These are phyloP conservation scores for Heliocybe sulcata DNA, from an alignment of 1,284 basidiomycete genomes.

Conservation along the genomic window DNA sequence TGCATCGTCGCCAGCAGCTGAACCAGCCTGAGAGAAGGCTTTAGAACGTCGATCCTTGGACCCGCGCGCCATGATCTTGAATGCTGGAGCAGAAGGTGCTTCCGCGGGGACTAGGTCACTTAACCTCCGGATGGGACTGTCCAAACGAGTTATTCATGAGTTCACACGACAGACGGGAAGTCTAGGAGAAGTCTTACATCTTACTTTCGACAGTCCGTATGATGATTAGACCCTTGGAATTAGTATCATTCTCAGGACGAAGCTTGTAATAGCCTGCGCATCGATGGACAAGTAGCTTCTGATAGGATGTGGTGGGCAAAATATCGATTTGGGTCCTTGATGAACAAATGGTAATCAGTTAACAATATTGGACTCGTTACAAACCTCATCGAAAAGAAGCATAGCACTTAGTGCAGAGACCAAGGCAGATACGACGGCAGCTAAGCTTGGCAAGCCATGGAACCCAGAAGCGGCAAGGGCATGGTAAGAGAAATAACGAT, in stretches of 20 bases:
- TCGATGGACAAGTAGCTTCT: slow-evolving; percentile 75
- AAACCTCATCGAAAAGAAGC: not conserved
- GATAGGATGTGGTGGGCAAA: slow-evolving; percentile 65
- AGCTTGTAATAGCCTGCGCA: slow-evolving; percentile 75
- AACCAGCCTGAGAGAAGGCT: slow-evolving; percentile 55
- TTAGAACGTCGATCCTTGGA: slow-evolving; percentile 42
- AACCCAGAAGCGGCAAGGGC: not conserved
- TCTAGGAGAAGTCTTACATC: slow-evolving; percentile 47
- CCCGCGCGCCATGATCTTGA: slow-evolving; percentile 77
- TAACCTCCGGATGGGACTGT: slow-evolving; percentile 61
- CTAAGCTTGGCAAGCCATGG: too few relatives aligned
- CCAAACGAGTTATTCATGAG: slow-evolving; percentile 6
- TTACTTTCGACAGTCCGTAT: slow-evolving; percentile 51
- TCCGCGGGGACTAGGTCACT: slow-evolving; percentile 76
- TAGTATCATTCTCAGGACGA: slow-evolving; percentile 55
- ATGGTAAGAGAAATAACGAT: slow-evolving; percentile 6
- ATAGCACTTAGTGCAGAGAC: not conserved
- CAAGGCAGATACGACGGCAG: too few relatives aligned
- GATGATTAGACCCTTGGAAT: slow-evolving; percentile 55
- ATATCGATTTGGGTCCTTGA: slow-evolving; percentile 55
- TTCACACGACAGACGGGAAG: not conserved
- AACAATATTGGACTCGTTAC: slow-evolving; percentile 8
- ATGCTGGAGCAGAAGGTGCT: slow-evolving; percentile 56
- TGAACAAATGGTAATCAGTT: slow-evolving; percentile 12
- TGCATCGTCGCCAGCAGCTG: slow-evolving; percentile 62